A percentile compares a stretch with the other conserved stretches of the same genome.
Evolutionary conservation across 805 yeast genomes (phyloP).

Genomic region (Candida cerambycidarum): DNA sequence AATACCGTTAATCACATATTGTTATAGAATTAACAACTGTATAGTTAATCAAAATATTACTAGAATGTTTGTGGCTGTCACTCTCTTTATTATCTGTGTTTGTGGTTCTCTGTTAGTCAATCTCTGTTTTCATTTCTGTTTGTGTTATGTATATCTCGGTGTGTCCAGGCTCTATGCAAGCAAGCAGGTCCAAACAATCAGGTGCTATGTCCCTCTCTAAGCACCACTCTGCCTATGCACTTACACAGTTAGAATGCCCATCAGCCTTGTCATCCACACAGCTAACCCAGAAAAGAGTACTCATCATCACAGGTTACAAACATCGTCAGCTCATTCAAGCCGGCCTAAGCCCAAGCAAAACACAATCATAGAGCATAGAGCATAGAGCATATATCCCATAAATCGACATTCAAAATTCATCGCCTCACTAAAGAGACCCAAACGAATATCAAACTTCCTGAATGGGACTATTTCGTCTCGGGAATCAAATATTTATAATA

Average conservation of each 20-base stretch:
- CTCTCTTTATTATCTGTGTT: no score
- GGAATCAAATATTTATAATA: conserved; percentile 44
- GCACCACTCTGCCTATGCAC: no score
- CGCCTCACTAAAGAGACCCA: conserved; percentile 51
- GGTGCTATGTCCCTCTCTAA: no score
- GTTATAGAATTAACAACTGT: neutral
- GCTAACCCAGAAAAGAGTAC: no score
- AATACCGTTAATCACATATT: conserved; percentile 75
- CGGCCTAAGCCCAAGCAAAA: no score
- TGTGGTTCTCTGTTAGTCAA: neutral
- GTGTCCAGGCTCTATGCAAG: no score
- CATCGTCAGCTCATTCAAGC: neutral
- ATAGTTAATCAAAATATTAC: conserved; percentile 5
- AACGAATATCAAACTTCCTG: conserved; percentile 61
- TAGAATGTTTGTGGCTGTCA: neutral
- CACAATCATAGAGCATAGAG: neutral
- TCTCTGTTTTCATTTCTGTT: neutral
- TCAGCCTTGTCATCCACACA: no score
- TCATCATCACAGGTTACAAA: no score
- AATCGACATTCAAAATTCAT: conserved; percentile 63
- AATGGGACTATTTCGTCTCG: conserved; percentile 51
- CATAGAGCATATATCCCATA: conserved; percentile 37
- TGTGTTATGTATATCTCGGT: no score
- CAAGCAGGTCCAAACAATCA: no score
- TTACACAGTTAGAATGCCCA: no score